Conservation (phyloP, 2,329 filamentous ascomycete species). For the Paecilomyces variotii region DNA sequence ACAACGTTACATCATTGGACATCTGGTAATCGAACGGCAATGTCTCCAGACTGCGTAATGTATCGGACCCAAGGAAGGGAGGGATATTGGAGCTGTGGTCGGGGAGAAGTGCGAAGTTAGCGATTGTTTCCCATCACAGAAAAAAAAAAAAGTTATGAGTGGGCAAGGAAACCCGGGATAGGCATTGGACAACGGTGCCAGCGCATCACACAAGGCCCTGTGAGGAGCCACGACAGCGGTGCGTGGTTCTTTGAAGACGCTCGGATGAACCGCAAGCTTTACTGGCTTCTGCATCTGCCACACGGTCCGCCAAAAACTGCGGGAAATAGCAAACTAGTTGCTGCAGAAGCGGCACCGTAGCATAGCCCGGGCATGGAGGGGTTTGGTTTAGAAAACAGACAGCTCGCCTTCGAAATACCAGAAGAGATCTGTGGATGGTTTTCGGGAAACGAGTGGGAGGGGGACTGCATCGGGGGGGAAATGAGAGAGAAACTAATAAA, state of each 20-base stretch:
- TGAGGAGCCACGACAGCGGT: not conserved
- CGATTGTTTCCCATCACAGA: not conserved
- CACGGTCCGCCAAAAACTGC: not conserved
- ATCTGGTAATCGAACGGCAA: slow-evolving; percentile 90
- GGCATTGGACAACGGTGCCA: not conserved
- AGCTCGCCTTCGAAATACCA: not conserved
- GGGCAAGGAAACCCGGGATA: not conserved
- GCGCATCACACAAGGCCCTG: not conserved
- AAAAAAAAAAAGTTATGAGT: not conserved
- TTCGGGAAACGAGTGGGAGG: not conserved
- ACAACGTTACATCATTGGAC: slow-evolving; percentile 50
- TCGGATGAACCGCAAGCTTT: not conserved
- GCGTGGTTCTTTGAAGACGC: not conserved
- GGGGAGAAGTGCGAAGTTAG: slow-evolving; percentile 1
- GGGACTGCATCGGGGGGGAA: not conserved
- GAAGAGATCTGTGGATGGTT: not conserved
- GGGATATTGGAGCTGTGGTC: slow-evolving; percentile 80
- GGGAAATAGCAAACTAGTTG: not conserved
- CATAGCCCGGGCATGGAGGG: not conserved
- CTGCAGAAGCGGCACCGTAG: not conserved
- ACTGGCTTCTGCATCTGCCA: not conserved
- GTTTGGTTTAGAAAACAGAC: not conserved
- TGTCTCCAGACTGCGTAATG: slow-evolving; percentile 96
- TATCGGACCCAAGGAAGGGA: slow-evolving; percentile 97
- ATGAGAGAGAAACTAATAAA: slow-evolving; percentile 2